Evolutionary conservation across 2,329 filamentous ascomycete genomes (phyloP), one percentile per base, ranked within the genome.

Genomic region (Lecanicillium sp.): DNA sequence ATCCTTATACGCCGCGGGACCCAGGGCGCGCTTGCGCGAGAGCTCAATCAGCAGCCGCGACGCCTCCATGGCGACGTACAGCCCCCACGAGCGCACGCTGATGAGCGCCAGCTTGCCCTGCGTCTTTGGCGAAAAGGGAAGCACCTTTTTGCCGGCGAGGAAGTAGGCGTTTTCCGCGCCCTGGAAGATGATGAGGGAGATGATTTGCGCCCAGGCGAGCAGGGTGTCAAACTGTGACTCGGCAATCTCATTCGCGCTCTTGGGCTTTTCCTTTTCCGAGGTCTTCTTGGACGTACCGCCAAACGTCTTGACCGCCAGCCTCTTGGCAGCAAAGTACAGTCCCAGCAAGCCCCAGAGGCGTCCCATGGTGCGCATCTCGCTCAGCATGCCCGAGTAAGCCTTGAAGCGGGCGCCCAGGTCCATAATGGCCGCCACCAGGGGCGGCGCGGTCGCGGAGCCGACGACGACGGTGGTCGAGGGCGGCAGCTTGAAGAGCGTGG

Each of bases 161-260:
- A 84, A 94, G 13, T 84, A 84, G 29, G 74, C 72, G 62, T 95
- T 96, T 68, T 98, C 92, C 29, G 90, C 70, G 2, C 76, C 64
- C 62, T 96, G 88, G 66, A 84, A 94, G 9, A 66, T 56, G 9
- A 83, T 61, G 58, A 84, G 84, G 10, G 77, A 70, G 10, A 71
- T 46, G 15, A 95, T 75, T 58, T 92, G 84, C 6, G 74, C 65
- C 59, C 79, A 81, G 17, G 77, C 75, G 33, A 95, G 64, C 25
- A 58, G 47, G 8, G 55, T 56, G 44, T 68, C 69, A 42, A 69
- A 53, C 10, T 44, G 43, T 3, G 51, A 45, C 62, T 69, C 46
- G 25, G 46, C 49, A 10, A 49, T 45, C 28, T 52, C 47, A 61
- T 68, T 46, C 69, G 62, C 33, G 64, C 44, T 45, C 38, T 49